Base-by-base conservation (phyloP, 495 filamentous ascomycete genomes). In the Penicillium argentinense region DNA sequence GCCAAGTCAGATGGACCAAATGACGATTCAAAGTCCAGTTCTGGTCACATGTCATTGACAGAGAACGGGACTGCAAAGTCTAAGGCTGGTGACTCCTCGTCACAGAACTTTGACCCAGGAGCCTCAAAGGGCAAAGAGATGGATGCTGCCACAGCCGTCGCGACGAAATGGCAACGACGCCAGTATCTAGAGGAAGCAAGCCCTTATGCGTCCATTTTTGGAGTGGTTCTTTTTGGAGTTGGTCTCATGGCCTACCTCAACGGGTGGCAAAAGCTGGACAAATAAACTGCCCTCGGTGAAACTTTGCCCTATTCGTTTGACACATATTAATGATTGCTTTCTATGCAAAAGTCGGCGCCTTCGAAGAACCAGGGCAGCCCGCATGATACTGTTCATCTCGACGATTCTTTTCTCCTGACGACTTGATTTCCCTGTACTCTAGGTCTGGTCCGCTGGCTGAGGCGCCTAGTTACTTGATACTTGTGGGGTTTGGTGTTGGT, bases 161-260 rank as follows among this genome's bases (percentile, higher is more conserved):
- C 75, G 38, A 72, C 66, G 42, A 65, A 71, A 48, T 66, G 53
- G 30, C 63, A 66, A 27, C 54, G 66, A 34, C 56, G 63, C 42
- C 58, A 64, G 32, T 64, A 68, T n/a, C 52, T 89, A 39, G 72
- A 81, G 47, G 80, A 89, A 23, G 80, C 83, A 50, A 80, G 84
- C 42, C 93, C 93, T 16, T 95, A 90, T 56, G 87, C 86, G 24
- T 89, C 86, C 5, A 91, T 96, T 73, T 68, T 96, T 17, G 87
- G 89, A 5, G 91, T 98, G 4, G 89, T 97, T 39, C 66, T 96
- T 36, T 65, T 97, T 51, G 93, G 93, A 12, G 84, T 96, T 59
- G 87, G 89, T 22, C 63, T 97, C 39, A 98, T 98, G 93, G 88
- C 88, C 32, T 95, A 89, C 69, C 73, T 98, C 52, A 98, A 98